A percentile compares a stretch with the other conserved stretches of the same genome.
Evolutionary conservation across 2,329 filamentous ascomycete species (phyloP).

Genomic region (Ceratocystis papillata): DNA sequence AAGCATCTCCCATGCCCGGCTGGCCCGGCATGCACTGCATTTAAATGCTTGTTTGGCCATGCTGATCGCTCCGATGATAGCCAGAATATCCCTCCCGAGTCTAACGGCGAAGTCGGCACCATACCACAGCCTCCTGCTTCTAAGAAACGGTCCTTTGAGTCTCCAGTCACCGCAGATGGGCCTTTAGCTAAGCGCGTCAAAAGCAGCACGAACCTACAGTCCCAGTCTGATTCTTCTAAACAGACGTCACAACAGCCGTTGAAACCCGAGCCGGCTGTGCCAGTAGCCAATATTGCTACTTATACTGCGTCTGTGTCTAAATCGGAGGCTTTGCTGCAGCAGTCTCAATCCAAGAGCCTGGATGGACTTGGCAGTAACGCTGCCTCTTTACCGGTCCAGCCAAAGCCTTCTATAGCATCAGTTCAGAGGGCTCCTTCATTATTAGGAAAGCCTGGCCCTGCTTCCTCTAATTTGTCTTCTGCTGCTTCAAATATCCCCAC

Average conservation of each 20-base stretch:
- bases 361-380: too few relatives aligned
- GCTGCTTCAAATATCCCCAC: background rate
- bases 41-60: conserved; percentile 43
- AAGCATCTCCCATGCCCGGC: conserved; percentile 43
- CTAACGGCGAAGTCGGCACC: background rate
- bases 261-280: background rate
- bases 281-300: background rate
- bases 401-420: background rate
- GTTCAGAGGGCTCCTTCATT: background rate
- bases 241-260: background rate
- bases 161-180: conserved; percentile 39
- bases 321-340: background rate
- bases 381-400: background rate
- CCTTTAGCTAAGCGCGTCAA: conserved; percentile 30
- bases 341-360: background rate
- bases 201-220: background rate
- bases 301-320: background rate
- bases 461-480: background rate
- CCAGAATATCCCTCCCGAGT: conserved; percentile 27
- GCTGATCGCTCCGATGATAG: conserved; percentile 22
- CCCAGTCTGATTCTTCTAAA: background rate
- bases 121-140: background rate
- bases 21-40: conserved; percentile 39
- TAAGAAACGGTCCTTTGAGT: conserved; percentile 5
- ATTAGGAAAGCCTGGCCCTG: background rate